These are phyloP conservation scores for Cystoderma amianthinum DNA, from an alignment of 768 basidiomycete genomes.

Conservation along the genomic window DNA sequence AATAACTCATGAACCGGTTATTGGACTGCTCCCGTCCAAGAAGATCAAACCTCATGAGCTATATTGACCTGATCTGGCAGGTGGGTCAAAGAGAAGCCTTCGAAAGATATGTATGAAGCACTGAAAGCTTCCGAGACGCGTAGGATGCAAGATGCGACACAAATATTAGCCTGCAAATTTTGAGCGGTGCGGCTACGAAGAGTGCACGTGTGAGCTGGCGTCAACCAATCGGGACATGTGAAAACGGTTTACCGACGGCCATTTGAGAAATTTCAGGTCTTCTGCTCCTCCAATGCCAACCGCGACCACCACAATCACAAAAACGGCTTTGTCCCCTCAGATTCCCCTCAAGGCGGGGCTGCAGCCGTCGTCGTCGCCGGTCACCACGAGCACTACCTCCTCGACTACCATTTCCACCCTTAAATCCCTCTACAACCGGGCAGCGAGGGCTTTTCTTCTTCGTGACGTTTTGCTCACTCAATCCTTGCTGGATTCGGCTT, in stretches of 20 bases:
- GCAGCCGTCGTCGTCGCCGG: slow-evolving; percentile 5
- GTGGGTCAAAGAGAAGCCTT: no score
- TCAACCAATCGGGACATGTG: not conserved
- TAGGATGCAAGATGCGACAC: no score
- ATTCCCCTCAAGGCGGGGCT: slow-evolving; percentile 28
- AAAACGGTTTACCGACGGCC: not conserved
- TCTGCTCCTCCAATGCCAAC: slow-evolving; percentile 35
- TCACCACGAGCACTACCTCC: slow-evolving; percentile 14
- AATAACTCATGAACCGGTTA: no score
- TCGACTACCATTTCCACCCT: slow-evolving; percentile 41
- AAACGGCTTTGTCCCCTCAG: slow-evolving; percentile 14
- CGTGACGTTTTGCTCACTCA: slow-evolving; percentile 64
- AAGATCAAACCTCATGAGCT: no score
- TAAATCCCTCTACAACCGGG: slow-evolving; percentile 68
- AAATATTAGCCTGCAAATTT: no score
- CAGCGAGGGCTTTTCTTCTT: slow-evolving; percentile 72
- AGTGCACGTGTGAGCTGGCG: no score
- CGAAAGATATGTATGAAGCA: no score
- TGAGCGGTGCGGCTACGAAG: no score
- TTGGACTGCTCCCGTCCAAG: no score
- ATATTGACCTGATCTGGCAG: no score
- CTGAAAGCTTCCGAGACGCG: no score
- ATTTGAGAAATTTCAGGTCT: not conserved
- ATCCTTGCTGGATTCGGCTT: slow-evolving; percentile 62
- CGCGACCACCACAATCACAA: slow-evolving; percentile 35